Conservation (phyloP, 441 rosid species). For the Eutrema salsugineum region DNA sequence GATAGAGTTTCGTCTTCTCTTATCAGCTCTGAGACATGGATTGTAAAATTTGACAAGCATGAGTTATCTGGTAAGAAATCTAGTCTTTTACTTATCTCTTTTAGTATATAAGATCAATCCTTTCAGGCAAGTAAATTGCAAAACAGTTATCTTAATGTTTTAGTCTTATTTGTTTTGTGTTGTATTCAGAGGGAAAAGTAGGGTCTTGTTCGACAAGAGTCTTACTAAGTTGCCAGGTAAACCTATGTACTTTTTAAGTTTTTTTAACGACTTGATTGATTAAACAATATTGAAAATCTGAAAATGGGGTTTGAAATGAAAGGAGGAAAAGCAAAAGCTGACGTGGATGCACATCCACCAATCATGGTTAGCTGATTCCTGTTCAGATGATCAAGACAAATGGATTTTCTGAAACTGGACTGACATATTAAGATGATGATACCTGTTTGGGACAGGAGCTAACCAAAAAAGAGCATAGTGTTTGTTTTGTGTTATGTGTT, state of each 20-base stretch:
- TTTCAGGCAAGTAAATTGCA: background rate
- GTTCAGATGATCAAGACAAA: constrained; percentile 22
- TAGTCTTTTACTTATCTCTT: background rate
- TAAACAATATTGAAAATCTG: background rate
- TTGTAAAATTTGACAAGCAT: constrained; percentile 56
- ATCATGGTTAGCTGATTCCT: constrained; percentile 23
- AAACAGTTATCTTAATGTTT: background rate
- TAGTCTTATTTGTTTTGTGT: background rate
- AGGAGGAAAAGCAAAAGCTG: constrained; percentile 24
- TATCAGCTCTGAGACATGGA: constrained; percentile 48
- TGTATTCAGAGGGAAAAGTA: constrained; percentile 21
- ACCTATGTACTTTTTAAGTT: background rate
- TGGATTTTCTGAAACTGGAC: constrained; percentile 19
- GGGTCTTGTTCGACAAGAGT: constrained; percentile 28
- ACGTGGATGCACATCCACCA: constrained; percentile 33
- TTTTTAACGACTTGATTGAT: background rate
- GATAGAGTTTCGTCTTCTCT: constrained; percentile 44
- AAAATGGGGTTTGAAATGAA: constrained; percentile 2
- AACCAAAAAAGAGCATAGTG: constrained; percentile 20
- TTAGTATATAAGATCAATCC: background rate
- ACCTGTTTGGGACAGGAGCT: constrained; percentile 15
- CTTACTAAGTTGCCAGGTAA: constrained; percentile 22
- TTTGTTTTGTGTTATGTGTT: constrained; percentile 15
- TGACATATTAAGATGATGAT: constrained; percentile 26
- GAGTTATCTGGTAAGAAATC: constrained; percentile 50